A percentile compares a stretch with the other conserved stretches of the same genome.
Conservation (phyloP, 2,329 filamentous ascomycete species). For the Dactylellina cionopaga region DNA sequence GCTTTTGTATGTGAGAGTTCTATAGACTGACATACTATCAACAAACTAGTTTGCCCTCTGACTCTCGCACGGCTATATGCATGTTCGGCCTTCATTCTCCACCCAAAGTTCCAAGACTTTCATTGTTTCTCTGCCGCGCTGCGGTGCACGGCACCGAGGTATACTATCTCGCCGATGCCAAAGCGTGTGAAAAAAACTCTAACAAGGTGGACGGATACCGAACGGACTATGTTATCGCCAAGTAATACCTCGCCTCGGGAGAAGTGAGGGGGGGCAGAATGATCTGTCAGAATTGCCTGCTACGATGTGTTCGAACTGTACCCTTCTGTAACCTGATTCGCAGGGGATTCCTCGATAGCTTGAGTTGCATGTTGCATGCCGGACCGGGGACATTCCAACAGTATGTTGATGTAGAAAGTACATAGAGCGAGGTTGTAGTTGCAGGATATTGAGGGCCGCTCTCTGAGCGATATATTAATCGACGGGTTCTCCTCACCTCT, state of each 20-base stretch:
- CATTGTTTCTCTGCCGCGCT: slow-evolving; percentile 14
- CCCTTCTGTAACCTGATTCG: slow-evolving; percentile 17
- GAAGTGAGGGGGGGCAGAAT: slow-evolving; percentile 14
- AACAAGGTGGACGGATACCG: slow-evolving; percentile 20
- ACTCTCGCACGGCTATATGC: slow-evolving; percentile 36
- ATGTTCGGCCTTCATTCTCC: slow-evolving; percentile 22
- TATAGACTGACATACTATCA: slow-evolving; percentile 19
- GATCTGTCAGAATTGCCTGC: slow-evolving; percentile 10
- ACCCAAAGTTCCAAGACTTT: slow-evolving; percentile 20
- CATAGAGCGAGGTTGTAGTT: slow-evolving; percentile 2
- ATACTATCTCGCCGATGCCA: slow-evolving; percentile 23
- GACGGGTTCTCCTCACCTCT: slow-evolving; percentile 21
- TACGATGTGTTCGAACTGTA: slow-evolving; percentile 16
- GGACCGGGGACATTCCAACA: slow-evolving; percentile 44
- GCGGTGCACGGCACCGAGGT: slow-evolving; percentile 29
- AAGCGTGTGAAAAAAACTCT: slow-evolving; percentile 19
- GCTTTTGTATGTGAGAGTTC: no score
- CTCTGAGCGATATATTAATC: slow-evolving; percentile 47
- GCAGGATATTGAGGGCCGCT: slow-evolving; percentile 22
- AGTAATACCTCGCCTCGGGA: slow-evolving; percentile 34
- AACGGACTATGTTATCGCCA: slow-evolving; percentile 20
- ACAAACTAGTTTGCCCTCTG: slow-evolving; percentile 17
- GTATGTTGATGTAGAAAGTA: neutral
- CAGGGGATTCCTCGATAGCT: slow-evolving; percentile 21
- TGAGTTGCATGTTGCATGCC: slow-evolving; percentile 17